Conservation (phyloP, 2,329 filamentous ascomycete genomes). For the Camptophora hylomeconis region DNA sequence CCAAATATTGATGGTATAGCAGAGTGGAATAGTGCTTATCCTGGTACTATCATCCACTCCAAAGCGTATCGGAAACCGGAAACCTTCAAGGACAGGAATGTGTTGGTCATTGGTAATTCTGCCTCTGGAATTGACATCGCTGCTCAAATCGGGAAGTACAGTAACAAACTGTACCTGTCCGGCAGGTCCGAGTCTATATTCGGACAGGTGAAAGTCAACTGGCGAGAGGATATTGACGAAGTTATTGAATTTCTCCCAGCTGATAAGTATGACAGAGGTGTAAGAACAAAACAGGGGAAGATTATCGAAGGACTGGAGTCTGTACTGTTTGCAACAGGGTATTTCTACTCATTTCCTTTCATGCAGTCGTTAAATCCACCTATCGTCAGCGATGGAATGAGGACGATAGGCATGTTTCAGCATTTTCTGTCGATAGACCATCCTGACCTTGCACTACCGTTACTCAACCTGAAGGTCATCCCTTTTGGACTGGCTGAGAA, state of each 20-base stretch:
- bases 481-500: conserved; percentile 72
- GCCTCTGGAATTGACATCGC: conserved; percentile 78
- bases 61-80: conserved; percentile 64
- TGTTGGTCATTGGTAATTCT: conserved; percentile 71
- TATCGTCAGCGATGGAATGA: conserved; percentile 54
- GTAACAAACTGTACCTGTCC: conserved; percentile 51
- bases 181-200: conserved; percentile 35
- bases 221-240: conserved; percentile 45
- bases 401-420: conserved; percentile 60
- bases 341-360: conserved; percentile 75
- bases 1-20: conserved; percentile 49
- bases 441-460: conserved; percentile 66
- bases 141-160: conserved; percentile 54
- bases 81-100: conserved; percentile 54
- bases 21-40: conserved; percentile 47
- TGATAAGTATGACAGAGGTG: conserved; percentile 39
- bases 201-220: conserved; percentile 25
- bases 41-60: conserved; percentile 55
- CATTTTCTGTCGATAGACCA: conserved; percentile 65
- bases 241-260: conserved; percentile 43
- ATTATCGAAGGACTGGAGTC: conserved; percentile 58
- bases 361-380: conserved; percentile 23
- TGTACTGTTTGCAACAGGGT: conserved; percentile 79
- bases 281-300: conserved; percentile 54
- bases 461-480: conserved; percentile 69